Evolutionary conservation across 1,284 basidiomycete species (phyloP).

Genomic region (Phylloboletellus chloephorus): DNA sequence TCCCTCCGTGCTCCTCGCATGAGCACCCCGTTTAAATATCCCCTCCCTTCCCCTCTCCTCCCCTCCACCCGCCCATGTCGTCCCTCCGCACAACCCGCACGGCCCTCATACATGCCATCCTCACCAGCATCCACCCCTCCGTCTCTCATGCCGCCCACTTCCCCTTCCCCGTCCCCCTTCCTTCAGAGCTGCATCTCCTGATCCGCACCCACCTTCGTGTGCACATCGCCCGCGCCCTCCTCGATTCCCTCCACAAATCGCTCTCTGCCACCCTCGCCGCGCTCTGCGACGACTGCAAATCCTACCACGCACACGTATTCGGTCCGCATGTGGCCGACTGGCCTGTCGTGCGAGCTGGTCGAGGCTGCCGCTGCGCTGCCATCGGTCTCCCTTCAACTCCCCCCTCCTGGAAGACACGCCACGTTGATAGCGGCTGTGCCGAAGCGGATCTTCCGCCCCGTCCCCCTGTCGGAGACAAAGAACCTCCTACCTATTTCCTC

Average conservation of each 20-base stretch:
- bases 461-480: slow-evolving; percentile 25
- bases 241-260: slow-evolving; percentile 26
- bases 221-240: slow-evolving; percentile 22
- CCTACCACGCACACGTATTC: slow-evolving; percentile 30
- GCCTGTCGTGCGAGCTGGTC: slow-evolving; percentile 28
- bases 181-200: slow-evolving; percentile 44
- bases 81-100: slow-evolving; percentile 33
- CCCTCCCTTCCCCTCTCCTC: slow-evolving; percentile 6
- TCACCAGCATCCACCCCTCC: slow-evolving; percentile 41
- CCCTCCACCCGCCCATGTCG: slow-evolving; percentile 13
- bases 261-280: slow-evolving; percentile 18
- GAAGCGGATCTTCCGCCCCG: slow-evolving; percentile 19
- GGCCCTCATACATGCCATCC: slow-evolving; percentile 44
- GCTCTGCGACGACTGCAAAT: slow-evolving; percentile 31
- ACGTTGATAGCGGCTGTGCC: slow-evolving; percentile 8
- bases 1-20: slow-evolving; percentile 23
- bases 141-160: slow-evolving; percentile 24
- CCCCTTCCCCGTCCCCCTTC: slow-evolving; percentile 33
- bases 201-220: slow-evolving; percentile 30
- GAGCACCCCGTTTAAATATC: slow-evolving; percentile 19
- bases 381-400: slow-evolving; percentile 16
- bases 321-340: slow-evolving; percentile 30
- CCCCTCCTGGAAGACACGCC: slow-evolving; percentile 10
- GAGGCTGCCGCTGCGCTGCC: slow-evolving; percentile 26
- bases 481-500: slow-evolving; percentile 32